phyloP scores from a whole-genome alignment of 371 early-diverging fungal species.

The Mortierella sp. region DNA sequence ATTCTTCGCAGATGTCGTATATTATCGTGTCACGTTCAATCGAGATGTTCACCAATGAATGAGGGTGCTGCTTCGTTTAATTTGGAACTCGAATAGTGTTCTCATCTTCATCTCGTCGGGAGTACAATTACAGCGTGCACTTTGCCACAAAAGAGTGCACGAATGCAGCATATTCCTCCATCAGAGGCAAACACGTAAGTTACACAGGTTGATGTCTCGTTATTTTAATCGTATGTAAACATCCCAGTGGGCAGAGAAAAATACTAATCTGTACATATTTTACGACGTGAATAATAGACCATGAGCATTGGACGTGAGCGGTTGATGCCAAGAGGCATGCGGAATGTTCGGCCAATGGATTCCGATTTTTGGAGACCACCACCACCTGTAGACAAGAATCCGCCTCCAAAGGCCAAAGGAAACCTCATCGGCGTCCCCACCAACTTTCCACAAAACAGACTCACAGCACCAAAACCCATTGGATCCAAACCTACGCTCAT shows the following conservation, averaged over 20 bases:
- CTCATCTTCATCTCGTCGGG: neutral
- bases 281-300: neutral
- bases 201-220: too few species aligned
- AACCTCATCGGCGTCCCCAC: conserved; percentile 40
- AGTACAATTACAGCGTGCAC: neutral
- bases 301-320: neutral
- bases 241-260: too few species aligned
- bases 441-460: neutral
- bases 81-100: neutral
- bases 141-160: neutral
- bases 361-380: conserved; percentile 23
- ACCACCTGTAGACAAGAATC: neutral
- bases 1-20: neutral
- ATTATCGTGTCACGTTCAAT: too few species aligned
- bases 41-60: too few species aligned
- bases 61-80: too few species aligned
- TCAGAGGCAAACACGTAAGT: neutral
- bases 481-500: neutral
- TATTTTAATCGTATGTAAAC: too few species aligned
- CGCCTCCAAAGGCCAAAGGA: conserved; percentile 24
- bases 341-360: neutral
- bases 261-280: too few species aligned
- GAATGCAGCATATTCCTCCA: neutral
- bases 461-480: neutral
- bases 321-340: neutral